A percentile compares a stretch with the other conserved stretches of the same genome.
These are phyloP conservation scores for Chytriomyces sp. DNA, from an alignment of 192 early-diverging fungal genomes.

Conservation along the genomic window DNA sequence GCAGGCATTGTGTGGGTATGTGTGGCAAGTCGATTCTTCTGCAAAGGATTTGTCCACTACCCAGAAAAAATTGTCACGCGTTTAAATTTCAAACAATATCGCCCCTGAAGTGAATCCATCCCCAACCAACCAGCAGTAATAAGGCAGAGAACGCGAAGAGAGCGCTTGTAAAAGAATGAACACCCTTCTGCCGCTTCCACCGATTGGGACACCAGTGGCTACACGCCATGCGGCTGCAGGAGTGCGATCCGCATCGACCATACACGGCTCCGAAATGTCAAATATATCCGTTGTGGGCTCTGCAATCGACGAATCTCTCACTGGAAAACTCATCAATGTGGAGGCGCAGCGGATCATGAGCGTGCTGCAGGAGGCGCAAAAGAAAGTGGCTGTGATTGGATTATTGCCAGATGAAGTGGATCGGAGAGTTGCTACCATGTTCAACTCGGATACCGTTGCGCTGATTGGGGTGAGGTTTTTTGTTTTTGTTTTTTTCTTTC, in stretches of 20 bases:
- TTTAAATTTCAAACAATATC: too few relatives aligned
- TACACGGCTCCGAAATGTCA: too few relatives aligned
- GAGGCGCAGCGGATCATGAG: conserved; percentile 63
- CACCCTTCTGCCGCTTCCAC: too few relatives aligned
- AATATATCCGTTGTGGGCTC: too few relatives aligned
- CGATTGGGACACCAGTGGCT: too few relatives aligned
- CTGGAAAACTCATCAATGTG: conserved; percentile 58
- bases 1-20: conserved; percentile 28
- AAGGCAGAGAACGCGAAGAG: too few relatives aligned
- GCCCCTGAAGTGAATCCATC: too few relatives aligned
- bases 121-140: too few relatives aligned
- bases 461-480: conserved; percentile 44
- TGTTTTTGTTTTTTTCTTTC: not conserved
- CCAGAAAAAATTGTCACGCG: too few relatives aligned
- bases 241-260: too few relatives aligned
- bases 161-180: too few relatives aligned
- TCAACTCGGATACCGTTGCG: conserved; percentile 45
- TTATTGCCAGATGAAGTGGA: conserved; percentile 57
- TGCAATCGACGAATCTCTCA: conserved; percentile 41
- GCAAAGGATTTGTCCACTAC: not conserved
- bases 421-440: conserved; percentile 47
- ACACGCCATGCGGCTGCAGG: too few relatives aligned
- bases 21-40: not conserved
- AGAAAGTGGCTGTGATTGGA: conserved; percentile 53
- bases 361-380: conserved; percentile 60